phyloP scores from a whole-genome alignment of 805 yeast species.

The Torulaspora delbrueckii region DNA sequence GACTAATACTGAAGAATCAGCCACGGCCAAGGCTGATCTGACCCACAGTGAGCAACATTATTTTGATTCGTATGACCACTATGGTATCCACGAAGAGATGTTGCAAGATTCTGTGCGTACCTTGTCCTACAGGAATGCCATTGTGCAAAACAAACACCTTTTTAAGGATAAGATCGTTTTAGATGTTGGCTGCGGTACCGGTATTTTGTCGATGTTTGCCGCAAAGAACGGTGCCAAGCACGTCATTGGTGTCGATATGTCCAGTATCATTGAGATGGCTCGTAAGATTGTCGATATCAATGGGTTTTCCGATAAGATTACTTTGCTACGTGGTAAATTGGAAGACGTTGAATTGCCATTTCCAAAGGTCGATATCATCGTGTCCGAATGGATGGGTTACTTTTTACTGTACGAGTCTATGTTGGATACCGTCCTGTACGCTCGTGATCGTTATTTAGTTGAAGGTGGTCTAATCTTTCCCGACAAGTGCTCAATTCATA shows the following conservation, averaged over 20 bases:
- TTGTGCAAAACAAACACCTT: conserved; percentile 78
- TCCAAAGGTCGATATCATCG: conserved; percentile 85
- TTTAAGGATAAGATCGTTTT: conserved; percentile 91
- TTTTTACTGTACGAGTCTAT: conserved; percentile 92
- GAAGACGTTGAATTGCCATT: conserved; percentile 89
- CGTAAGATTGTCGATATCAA: conserved; percentile 76
- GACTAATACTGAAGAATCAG: conserved; percentile 39
- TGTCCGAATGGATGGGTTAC: conserved; percentile 99
- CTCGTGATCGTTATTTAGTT: conserved; percentile 80
- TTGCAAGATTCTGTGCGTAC: conserved; percentile 93
- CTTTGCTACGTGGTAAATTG: conserved; percentile 84
- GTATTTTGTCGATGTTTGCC: conserved; percentile 95
- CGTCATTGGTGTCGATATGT: conserved; percentile 96
- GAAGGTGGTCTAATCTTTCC: conserved; percentile 90
- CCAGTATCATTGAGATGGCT: conserved; percentile 96
- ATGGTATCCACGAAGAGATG: conserved; percentile 98
- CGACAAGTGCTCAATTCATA: conserved; percentile 81
- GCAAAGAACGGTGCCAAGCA: conserved; percentile 98
- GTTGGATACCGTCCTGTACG: conserved; percentile 93
- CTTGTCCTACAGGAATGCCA: conserved; percentile 84
- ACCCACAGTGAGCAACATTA: conserved; percentile 85
- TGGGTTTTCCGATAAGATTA: conserved; percentile 81
- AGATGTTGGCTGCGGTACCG: conserved; percentile 99
- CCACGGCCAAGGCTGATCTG: conserved; percentile 61
- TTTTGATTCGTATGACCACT: conserved; percentile 92